Base-by-base conservation (phyloP, 2,329 filamentous ascomycete species). In the Coniochaeta sp. region DNA sequence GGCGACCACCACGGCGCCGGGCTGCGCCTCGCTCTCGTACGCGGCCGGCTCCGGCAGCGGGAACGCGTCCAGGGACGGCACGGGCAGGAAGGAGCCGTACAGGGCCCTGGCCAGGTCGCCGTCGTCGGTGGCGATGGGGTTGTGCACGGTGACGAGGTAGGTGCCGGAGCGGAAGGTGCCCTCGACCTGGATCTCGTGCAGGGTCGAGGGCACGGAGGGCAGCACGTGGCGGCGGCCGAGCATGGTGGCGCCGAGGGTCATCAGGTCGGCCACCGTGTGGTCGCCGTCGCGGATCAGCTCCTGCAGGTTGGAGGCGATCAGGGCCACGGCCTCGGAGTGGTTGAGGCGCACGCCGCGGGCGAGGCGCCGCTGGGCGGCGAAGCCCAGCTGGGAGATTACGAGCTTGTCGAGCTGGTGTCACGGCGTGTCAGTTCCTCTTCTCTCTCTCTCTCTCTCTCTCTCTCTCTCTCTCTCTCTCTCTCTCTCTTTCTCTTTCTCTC, bases 331-430 rank as follows among this genome's bases (percentile, higher is more conserved):
- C 79, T 98, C 93, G 34, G 89, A 82, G 77, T 96, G 91, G 71
- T 98, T 98, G 67, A 98, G 79, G 71, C 88, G 89, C 59, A 97
- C 87, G 58, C 93, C 93, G 68, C 93, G 82, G 34, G 93, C 93
- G 65, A 98, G 86, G 62, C 93, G 86, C 65, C 89, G 84, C 79
- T 98, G 93, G 59, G 93, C 93, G 56, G 97, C 83, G 66, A 89
- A 83, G 67, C 93, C 93, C 63, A 96, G 80, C 75, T 97, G 91
- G 59, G 92, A 90, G 72, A 96, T 93, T 73, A 89, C 84, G 75
- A 98, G 90, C 86, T 98, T 98, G 81, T 98, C 93, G 71, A 98
- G 83, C 93, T 98, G 65, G n/a, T n/a, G n/a, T n/a, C n/a, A n/a
- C n/a, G n/a, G n/a, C n/a, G n/a, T n/a, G n/a, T n/a, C n/a, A n/a